Conservation (phyloP, 441 rosid genomes). For the Geranium incanum region DNA sequence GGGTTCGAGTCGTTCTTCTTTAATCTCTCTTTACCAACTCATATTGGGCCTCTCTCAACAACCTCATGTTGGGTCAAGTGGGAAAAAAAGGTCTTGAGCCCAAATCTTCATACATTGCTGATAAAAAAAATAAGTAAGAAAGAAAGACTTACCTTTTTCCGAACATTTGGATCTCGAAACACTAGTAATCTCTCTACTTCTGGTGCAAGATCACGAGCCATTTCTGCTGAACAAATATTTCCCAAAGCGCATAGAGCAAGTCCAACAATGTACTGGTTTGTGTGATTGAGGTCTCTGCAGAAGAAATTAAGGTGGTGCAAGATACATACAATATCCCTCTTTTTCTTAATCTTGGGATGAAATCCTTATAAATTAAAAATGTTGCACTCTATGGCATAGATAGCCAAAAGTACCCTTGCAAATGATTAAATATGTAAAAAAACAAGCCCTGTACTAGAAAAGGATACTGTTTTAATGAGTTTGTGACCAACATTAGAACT, state of each 20-base stretch:
- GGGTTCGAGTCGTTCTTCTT: no score
- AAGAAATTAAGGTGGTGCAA: slow-evolving; percentile 50
- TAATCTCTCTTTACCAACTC: no score
- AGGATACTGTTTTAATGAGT: slow-evolving; percentile 99
- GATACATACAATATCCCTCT: slow-evolving; percentile 12
- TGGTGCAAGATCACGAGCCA: slow-evolving; percentile 99
- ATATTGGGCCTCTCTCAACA: no score
- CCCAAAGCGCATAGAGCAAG: slow-evolving; percentile 99
- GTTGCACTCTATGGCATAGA: neutral
- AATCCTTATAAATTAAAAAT: slow-evolving; percentile 2
- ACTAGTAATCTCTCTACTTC: slow-evolving; percentile 95
- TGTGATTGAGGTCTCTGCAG: slow-evolving; percentile 92
- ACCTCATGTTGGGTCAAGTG: no score
- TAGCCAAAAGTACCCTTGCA: neutral
- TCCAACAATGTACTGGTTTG: slow-evolving; percentile 95
- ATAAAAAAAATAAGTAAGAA: neutral
- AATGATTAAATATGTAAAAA: slow-evolving; percentile 8
- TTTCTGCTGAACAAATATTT: slow-evolving; percentile 96
- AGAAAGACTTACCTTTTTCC: slow-evolving; percentile 69
- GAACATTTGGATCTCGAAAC: slow-evolving; percentile 97
- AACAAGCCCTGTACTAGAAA: slow-evolving; percentile 8
- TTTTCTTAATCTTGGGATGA: neutral
- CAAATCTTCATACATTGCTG: no score
- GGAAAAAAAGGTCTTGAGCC: no score
- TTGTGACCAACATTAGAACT: slow-evolving; percentile 97